Conservation (phyloP, 768 basidiomycete species). For the Suillus decipiens region DNA sequence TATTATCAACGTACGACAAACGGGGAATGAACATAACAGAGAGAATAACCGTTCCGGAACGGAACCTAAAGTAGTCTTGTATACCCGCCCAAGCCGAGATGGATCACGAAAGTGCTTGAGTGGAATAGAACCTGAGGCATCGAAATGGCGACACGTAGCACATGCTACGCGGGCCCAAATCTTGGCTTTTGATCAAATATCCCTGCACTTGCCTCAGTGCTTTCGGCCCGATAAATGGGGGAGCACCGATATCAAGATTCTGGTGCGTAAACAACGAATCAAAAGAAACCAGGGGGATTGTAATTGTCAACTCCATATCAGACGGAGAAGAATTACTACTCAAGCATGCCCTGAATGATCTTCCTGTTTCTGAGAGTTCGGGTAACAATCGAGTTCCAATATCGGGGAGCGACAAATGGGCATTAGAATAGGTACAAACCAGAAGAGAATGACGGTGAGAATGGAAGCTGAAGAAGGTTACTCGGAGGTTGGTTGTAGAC, state of each 20-base stretch:
- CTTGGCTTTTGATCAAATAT: background rate
- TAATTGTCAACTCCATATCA: background rate
- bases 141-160: background rate
- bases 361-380: background rate
- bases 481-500: background rate
- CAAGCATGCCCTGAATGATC: background rate
- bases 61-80: background rate
- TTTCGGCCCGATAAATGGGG: background rate
- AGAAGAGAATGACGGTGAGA: background rate
- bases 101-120: background rate
- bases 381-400: background rate
- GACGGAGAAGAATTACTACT: background rate
- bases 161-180: background rate
- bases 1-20: background rate
- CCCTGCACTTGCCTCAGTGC: background rate
- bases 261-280: background rate
- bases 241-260: background rate
- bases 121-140: background rate
- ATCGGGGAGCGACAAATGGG: background rate
- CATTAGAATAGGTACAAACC: background rate
- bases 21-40: background rate
- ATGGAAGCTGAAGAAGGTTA: conserved; percentile 3
- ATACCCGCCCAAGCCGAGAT: background rate
- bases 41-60: background rate
- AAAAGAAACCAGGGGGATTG: background rate